Percentiles rank a stretch among this genome's conserved stretches.
These are phyloP conservation scores for Gaultheria prostrata DNA, from an alignment of 148 eudicot species.

Conservation along the genomic window DNA sequence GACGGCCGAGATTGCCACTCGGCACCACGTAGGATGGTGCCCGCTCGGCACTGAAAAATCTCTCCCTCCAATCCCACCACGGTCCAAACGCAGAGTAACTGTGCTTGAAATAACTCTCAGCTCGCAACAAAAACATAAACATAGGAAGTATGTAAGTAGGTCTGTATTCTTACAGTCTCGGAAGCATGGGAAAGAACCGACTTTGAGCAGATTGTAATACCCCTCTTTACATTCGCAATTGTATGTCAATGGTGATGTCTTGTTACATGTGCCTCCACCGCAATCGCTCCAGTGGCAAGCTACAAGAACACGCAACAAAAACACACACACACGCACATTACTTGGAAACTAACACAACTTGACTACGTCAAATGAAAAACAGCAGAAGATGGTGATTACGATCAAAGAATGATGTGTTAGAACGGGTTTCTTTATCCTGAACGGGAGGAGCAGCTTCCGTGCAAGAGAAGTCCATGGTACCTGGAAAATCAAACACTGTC, in stretches of 20 bases:
- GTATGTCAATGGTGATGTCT: constrained; percentile 41
- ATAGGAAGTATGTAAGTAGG: neutral
- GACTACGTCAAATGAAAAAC: neutral
- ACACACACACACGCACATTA: neutral
- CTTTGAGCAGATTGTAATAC: constrained; percentile 51
- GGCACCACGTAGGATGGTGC: no score
- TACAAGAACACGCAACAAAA: constrained; percentile 16
- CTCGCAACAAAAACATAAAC: neutral
- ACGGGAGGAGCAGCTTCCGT: constrained; percentile 15
- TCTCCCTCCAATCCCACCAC: neutral
- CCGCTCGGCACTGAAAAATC: no score
- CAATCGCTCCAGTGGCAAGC: constrained; percentile 75
- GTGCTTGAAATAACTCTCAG: neutral
- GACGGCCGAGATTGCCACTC: no score
- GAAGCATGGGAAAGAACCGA: constrained; percentile 54
- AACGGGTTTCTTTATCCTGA: constrained; percentile 7
- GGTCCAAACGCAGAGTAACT: neutral
- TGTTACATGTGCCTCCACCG: constrained; percentile 72
- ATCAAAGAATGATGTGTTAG: neutral
- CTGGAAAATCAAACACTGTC: neutral
- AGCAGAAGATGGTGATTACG: constrained; percentile 8
- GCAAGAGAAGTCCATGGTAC: constrained; percentile 16
- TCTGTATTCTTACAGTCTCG: constrained; percentile 46
- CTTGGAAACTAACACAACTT: neutral
- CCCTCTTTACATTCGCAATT: constrained; percentile 48